Conservation (phyloP, 2,329 filamentous ascomycete species). For the Exophiala aquamarina region DNA sequence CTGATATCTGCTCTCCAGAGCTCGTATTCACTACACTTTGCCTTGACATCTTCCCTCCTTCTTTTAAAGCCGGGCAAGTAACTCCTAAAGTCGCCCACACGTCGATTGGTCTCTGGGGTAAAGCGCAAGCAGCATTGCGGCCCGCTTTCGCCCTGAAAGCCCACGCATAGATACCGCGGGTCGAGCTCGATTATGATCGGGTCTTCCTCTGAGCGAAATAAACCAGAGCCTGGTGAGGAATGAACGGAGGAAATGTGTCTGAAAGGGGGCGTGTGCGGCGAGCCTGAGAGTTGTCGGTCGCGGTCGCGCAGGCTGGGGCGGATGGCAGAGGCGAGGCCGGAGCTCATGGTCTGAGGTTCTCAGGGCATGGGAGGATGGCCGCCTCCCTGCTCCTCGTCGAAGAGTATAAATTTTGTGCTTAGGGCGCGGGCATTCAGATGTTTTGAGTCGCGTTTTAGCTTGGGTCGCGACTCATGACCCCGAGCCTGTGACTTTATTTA, state of each 20-base stretch:
- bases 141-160: conserved; percentile 79
- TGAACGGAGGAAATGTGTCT: conserved; percentile 56
- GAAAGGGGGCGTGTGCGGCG: conserved; percentile 63
- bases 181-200: conserved; percentile 80
- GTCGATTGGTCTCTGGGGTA: conserved; percentile 71
- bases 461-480: no score
- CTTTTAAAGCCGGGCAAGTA: conserved; percentile 60
- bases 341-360: background rate
- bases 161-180: conserved; percentile 73
- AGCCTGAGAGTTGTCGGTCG: conserved; percentile 18
- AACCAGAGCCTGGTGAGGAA: conserved; percentile 57
- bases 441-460: no score
- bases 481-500: no score
- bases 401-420: no score
- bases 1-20: conserved; percentile 78
- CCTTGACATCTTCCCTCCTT: conserved; percentile 42
- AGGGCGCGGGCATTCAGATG: no score
- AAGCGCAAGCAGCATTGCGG: conserved; percentile 73
- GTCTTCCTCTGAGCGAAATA: conserved; percentile 73
- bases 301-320: conserved; percentile 22
- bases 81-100: conserved; percentile 76
- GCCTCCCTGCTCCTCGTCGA: no score
- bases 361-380: no score
- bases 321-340: conserved; percentile 28
- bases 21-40: conserved; percentile 57